These are phyloP conservation scores for Russula sp. DNA, from an alignment of 768 basidiomycete species.

Conservation along the genomic window DNA sequence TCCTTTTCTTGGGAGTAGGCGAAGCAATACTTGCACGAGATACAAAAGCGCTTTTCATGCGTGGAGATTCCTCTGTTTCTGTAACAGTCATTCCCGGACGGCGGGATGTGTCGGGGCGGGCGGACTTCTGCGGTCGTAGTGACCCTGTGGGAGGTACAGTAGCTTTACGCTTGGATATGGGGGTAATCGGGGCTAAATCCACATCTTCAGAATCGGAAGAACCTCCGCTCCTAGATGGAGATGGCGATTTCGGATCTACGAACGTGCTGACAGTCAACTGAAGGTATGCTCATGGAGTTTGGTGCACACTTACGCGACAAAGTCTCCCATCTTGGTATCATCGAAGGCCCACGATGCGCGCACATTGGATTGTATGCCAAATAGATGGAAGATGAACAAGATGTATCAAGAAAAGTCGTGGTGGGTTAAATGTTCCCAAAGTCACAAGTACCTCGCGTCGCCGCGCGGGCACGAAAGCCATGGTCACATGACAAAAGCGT, in stretches of 20 bases:
- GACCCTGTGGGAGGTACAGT: background rate
- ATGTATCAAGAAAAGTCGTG: background rate
- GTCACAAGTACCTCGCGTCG: background rate
- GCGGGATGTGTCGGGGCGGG: constrained; percentile 2
- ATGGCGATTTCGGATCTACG: constrained; percentile 2
- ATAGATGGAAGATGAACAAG: background rate
- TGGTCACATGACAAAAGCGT: background rate
- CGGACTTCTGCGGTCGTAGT: background rate
- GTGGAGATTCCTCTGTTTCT: background rate
- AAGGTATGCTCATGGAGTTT: background rate
- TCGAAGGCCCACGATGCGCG: constrained; percentile 2
- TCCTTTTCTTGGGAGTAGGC: background rate
- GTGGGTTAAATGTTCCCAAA: background rate
- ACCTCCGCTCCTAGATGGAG: background rate
- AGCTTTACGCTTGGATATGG: constrained; percentile 10
- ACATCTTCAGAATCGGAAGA: background rate
- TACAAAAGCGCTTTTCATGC: background rate
- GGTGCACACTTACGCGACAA: background rate
- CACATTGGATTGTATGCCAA: background rate
- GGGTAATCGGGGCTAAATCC: background rate
- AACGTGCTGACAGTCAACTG: background rate
- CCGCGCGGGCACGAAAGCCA: background rate
- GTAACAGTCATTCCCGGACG: background rate
- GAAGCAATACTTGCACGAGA: background rate
- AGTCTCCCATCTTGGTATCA: background rate